Percentiles rank a stretch among this genome's conserved stretches.
Evolutionary conservation across 2,329 filamentous ascomycete species (phyloP).

Genomic region (Davidsoniella australis): DNA sequence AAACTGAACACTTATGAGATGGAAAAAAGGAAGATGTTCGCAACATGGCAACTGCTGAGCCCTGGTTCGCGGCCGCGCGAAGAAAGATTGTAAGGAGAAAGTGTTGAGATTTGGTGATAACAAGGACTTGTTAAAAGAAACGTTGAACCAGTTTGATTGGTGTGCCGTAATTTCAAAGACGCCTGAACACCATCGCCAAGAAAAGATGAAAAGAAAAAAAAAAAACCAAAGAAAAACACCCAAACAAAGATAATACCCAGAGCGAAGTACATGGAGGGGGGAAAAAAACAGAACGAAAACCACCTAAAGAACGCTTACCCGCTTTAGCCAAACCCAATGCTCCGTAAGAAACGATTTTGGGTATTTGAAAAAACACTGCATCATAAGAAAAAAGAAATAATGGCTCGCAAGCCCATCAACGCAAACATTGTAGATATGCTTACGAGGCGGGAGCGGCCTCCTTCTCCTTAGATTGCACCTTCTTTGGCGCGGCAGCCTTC

Average conservation of each 20-base stretch:
- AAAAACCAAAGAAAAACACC: background rate
- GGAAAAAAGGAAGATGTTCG: no score
- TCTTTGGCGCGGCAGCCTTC: conserved; percentile 32
- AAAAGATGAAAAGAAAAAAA: background rate
- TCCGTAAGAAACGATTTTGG: no score
- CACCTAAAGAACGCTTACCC: background rate
- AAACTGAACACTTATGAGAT: no score
- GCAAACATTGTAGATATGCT: background rate
- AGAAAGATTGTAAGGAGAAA: no score
- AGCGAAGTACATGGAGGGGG: background rate
- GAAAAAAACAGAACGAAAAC: background rate
- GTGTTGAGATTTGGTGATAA: no score
- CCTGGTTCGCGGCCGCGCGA: no score
- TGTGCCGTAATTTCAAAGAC: background rate
- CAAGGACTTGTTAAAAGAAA: no score
- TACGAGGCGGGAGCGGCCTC: conserved; percentile 7
- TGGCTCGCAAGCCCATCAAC: background rate
- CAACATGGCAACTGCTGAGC: no score
- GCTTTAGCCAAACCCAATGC: no score
- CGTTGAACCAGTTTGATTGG: no score
- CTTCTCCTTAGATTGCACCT: conserved; percentile 14
- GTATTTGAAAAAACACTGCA: no score
- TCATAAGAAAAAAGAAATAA: conserved; percentile 1
- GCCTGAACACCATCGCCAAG: background rate
- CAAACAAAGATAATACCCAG: background rate